A percentile compares a stretch with the other conserved stretches of the same genome.
phyloP scores from a whole-genome alignment of 1,284 basidiomycete genomes.

The Cronartium quercuum region DNA sequence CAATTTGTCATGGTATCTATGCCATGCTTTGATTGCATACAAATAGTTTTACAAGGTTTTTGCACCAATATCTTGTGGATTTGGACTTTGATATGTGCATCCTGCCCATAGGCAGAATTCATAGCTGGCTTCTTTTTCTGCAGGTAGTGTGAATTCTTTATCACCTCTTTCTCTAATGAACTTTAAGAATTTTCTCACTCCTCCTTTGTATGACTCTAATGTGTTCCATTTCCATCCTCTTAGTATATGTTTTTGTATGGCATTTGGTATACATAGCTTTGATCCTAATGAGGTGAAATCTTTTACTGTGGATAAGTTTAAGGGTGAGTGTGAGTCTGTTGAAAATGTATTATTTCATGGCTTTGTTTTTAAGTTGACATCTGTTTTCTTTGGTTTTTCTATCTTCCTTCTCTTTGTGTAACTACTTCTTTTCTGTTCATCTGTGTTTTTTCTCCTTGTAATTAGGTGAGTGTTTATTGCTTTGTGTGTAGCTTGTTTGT shows the following conservation, averaged over 20 bases:
- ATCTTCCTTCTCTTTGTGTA: no score
- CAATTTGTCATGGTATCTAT: neutral
- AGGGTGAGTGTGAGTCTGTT: neutral
- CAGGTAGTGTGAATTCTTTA: neutral
- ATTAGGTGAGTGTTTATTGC: no score
- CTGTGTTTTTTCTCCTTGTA: no score
- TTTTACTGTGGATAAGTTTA: neutral
- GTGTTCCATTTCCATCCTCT: conserved; percentile 5
- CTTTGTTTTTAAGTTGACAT: neutral
- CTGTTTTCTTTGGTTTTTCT: neutral
- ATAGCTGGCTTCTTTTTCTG: neutral
- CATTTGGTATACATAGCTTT: neutral
- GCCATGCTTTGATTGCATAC: neutral
- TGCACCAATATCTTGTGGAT: neutral
- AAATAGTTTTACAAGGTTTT: neutral
- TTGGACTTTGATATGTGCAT: neutral
- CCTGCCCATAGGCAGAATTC: conserved; percentile 5
- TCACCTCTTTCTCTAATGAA: neutral
- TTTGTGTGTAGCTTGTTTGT: no score
- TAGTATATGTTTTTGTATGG: neutral
- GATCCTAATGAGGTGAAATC: neutral
- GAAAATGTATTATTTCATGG: neutral
- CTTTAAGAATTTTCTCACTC: neutral
- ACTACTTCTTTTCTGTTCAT: no score
- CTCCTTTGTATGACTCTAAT: neutral